A percentile compares a stretch with the other conserved stretches of the same genome.
These are phyloP conservation scores for Alternaria gaisen DNA, from an alignment of 2,329 filamentous ascomycete species.

Conservation along the genomic window DNA sequence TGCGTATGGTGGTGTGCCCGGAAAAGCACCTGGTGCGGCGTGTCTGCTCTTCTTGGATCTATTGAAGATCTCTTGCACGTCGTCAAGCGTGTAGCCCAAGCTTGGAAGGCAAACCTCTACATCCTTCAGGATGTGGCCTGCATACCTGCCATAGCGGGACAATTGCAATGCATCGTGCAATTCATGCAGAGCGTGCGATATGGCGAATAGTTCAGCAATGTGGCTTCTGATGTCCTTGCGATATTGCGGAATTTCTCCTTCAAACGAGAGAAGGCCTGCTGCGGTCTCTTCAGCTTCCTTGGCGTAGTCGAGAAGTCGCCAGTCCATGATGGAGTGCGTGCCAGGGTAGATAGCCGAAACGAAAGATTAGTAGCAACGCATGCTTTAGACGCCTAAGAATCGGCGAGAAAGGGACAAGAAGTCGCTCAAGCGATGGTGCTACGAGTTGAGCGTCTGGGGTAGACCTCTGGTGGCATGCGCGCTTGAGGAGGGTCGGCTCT, in stretches of 20 bases:
- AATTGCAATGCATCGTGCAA: conserved; percentile 57
- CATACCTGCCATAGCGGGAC: conserved; percentile 48
- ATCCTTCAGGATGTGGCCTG: conserved; percentile 56
- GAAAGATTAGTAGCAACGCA: conserved; percentile 24
- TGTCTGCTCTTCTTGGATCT: conserved; percentile 44
- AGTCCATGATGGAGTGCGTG: conserved; percentile 49
- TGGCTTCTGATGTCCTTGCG: conserved; percentile 62
- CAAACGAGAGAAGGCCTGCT: conserved; percentile 60
- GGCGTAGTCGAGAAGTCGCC: conserved; percentile 52
- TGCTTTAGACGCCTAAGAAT: conserved; percentile 25
- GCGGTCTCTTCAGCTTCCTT: conserved; percentile 63
- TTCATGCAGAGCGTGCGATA: conserved; percentile 60
- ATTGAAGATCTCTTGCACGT: conserved; percentile 56
- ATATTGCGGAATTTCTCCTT: conserved; percentile 60
- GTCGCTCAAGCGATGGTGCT: conserved; percentile 39
- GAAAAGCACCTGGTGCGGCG: conserved; percentile 45
- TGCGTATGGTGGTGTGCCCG: conserved; percentile 54
- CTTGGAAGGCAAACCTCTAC: conserved; percentile 60
- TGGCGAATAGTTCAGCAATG: conserved; percentile 64
- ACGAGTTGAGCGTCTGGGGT: conserved; percentile 37
- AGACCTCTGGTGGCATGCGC: conserved; percentile 34
- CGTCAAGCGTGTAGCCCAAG: conserved; percentile 61
- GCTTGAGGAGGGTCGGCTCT: conserved; percentile 37
- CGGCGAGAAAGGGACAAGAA: conserved; percentile 18
- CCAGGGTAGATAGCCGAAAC: conserved; percentile 32